Evolutionary conservation across 768 basidiomycete species (phyloP).

Genomic region (Lactarius quietus): DNA sequence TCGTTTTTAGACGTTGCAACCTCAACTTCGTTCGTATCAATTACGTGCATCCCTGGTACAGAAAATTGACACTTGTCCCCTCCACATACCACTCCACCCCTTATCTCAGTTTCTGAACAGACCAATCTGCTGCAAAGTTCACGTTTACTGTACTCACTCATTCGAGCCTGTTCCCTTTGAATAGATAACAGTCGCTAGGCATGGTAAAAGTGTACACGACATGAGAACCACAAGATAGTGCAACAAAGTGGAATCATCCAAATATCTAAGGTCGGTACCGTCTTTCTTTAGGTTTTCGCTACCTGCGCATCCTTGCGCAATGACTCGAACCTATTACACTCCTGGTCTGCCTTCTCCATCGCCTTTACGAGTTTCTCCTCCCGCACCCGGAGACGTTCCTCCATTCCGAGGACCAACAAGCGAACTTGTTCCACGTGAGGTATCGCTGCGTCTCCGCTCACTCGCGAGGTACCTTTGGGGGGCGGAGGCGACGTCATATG

Average conservation of each 20-base stretch:
- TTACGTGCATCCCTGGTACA: not conserved
- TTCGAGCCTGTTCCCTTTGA: not conserved
- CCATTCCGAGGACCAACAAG: constrained; percentile 69
- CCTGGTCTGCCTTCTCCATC: constrained; percentile 56
- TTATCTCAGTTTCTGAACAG: not conserved
- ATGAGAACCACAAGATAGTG: constrained; percentile 10
- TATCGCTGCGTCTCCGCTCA: constrained; percentile 40
- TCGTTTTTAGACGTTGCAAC: not conserved
- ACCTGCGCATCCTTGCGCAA: constrained; percentile 34
- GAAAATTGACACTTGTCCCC: not conserved
- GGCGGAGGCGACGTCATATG: not conserved
- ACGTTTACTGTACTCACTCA: not conserved
- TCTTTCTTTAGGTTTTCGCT: constrained; percentile 12
- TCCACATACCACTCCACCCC: not conserved
- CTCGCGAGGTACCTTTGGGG: not conserved
- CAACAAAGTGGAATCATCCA: constrained; percentile 1
- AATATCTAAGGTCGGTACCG: not conserved
- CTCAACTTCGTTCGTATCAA: not conserved
- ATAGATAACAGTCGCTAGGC: not conserved
- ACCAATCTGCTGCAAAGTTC: not conserved
- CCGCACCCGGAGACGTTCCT: constrained; percentile 60
- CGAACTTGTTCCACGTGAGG: constrained; percentile 68
- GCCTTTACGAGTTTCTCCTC: constrained; percentile 60
- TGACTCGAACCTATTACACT: constrained; percentile 52
- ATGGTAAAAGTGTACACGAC: constrained; percentile 17